Evolutionary conservation across 2,329 filamentous ascomycete genomes (phyloP).

Genomic region (Alternaria dauci): DNA sequence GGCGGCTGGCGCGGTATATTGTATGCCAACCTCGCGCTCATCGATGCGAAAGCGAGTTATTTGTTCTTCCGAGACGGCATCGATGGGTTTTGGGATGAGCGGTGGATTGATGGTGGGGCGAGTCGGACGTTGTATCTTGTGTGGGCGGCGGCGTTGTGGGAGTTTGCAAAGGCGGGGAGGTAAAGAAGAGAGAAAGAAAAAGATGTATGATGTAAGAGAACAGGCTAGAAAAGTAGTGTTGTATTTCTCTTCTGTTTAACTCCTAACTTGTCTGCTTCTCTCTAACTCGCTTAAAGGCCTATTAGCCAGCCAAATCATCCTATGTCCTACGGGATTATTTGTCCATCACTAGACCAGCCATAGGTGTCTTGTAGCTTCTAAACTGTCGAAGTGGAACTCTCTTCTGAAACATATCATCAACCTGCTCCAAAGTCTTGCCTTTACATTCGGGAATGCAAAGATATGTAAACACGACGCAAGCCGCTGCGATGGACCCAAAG

Average conservation of each 20-base stretch:
- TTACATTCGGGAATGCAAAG: not conserved
- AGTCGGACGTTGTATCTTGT: conserved; percentile 46
- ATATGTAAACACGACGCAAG: not conserved
- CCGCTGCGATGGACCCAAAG: not conserved
- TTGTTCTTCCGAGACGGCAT: conserved; percentile 73
- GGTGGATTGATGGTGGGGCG: conserved; percentile 82
- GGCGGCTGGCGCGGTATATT: conserved; percentile 84
- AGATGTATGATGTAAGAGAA: not conserved
- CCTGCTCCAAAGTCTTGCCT: not conserved
- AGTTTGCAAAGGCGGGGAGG: conserved; percentile 19
- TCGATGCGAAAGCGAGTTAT: conserved; percentile 75
- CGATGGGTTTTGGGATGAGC: conserved; percentile 65
- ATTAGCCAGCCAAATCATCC: no score
- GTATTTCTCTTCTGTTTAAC: no score
- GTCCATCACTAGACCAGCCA: fast-evolving
- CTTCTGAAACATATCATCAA: not conserved
- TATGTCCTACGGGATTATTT: no score
- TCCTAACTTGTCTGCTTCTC: no score
- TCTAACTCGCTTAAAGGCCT: no score
- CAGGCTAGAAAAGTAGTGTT: no score
- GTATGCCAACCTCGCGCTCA: conserved; percentile 80
- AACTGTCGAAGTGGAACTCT: not conserved
- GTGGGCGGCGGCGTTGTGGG: conserved; percentile 40
- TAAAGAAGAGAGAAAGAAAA: not conserved
- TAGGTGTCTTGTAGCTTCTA: not conserved